Evolutionary conservation across 768 basidiomycete genomes (phyloP).

Genomic region (Russula vinacea): DNA sequence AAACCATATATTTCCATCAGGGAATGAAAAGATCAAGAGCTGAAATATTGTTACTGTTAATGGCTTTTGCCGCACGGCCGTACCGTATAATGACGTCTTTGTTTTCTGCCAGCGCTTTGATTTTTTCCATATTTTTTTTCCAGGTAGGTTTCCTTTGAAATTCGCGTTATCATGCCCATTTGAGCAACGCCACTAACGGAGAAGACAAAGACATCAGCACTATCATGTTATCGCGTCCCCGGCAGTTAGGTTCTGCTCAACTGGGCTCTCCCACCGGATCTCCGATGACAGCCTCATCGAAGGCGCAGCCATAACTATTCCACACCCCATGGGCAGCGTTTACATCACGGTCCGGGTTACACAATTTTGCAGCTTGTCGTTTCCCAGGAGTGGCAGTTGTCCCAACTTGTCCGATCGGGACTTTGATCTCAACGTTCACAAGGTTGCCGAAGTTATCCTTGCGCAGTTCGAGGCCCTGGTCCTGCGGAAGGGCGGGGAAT

Average conservation of each 20-base stretch:
- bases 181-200: too few relatives aligned
- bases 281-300: slow-evolving; percentile 45
- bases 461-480: slow-evolving; percentile 76
- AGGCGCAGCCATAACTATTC: slow-evolving; percentile 67
- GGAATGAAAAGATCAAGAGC: too few relatives aligned
- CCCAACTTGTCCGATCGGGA: slow-evolving; percentile 52
- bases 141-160: too few relatives aligned
- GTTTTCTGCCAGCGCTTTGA: too few relatives aligned
- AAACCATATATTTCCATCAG: too few relatives aligned
- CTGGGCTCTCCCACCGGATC: slow-evolving; percentile 62
- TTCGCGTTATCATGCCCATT: too few relatives aligned
- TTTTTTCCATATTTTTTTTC: too few relatives aligned
- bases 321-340: slow-evolving; percentile 84
- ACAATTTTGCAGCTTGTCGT: slow-evolving; percentile 80
- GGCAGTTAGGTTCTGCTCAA: slow-evolving; percentile 38
- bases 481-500: slow-evolving; percentile 44
- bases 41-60: too few relatives aligned
- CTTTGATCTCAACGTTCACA: slow-evolving; percentile 73
- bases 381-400: slow-evolving; percentile 64
- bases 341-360: slow-evolving; percentile 89
- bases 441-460: too few relatives aligned
- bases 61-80: too few relatives aligned
- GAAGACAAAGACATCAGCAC: too few relatives aligned
- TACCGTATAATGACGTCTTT: too few relatives aligned
- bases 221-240: slow-evolving; percentile 32